These are phyloP conservation scores for Phyllostachys edulis DNA, from an alignment of 176 grass and related monocot genomes.

Conservation along the genomic window DNA sequence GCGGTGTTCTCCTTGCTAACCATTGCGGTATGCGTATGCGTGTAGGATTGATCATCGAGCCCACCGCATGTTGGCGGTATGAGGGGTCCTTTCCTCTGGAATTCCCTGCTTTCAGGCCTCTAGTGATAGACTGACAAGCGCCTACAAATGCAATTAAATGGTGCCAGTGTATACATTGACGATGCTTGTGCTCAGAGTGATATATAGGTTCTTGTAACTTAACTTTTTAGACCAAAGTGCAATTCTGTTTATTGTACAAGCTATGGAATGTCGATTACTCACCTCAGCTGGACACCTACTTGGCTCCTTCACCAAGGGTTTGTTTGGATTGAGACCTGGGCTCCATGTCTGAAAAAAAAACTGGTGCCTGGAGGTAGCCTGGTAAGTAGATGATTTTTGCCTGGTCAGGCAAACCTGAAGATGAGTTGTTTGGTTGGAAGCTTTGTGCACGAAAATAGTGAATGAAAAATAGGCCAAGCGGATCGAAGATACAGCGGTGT, in stretches of 20 bases:
- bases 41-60: conserved; percentile 66
- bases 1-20: conserved; percentile 59
- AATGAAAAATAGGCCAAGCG: no score
- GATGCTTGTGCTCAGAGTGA: not conserved
- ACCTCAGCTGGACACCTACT: no score
- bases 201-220: not conserved
- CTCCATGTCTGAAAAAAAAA: no score
- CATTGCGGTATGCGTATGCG: conserved; percentile 79
- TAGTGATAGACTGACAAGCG: conserved; percentile 37
- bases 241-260: not conserved
- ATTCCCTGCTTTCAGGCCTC: conserved; percentile 45
- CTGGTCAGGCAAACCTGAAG: no score
- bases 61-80: conserved; percentile 44
- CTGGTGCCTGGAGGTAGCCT: no score
- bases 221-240: not conserved
- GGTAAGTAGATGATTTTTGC: no score
- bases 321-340: no score
- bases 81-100: conserved; percentile 70
- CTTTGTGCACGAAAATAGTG: no score
- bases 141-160: not conserved
- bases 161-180: not conserved
- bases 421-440: no score
- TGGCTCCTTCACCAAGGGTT: no score
- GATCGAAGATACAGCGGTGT: no score
- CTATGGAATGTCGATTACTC: not conserved